Evolutionary conservation across 208 protist species (phyloP), one percentile per base, ranked within the genome.

Genomic region (Leishmania lainsoni): DNA sequence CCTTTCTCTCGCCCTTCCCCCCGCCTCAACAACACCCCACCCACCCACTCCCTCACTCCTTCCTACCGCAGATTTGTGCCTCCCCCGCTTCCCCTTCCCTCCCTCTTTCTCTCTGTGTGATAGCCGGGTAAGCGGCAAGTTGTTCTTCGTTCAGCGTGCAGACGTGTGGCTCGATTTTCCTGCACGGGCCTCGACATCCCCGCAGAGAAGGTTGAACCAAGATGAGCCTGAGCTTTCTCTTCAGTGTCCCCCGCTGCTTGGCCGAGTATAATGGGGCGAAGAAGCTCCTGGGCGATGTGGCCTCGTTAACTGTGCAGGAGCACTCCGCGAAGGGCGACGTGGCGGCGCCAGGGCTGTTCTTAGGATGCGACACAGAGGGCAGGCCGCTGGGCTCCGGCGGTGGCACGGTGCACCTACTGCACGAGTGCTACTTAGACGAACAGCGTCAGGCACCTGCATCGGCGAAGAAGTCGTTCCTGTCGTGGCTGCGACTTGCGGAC

Each of bases 351-450:
- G 39, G 45, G 5, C 39, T 90, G n/a, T 90, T 88, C 70, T 81
- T 70, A 59, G 81, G 81, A 17, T 86, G 82, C 51, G 87, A 92
- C 71, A 87, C 86, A 16, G 80, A 84, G 22, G 81, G 69, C 9
- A 49, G 26, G 58, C 83, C 72, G 16, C 85, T 90, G 22, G 89
- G 89, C 73, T 89, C 87, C 22, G 89, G 85, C 26, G 84, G 84
- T 20, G 89, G 87, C 68, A 92, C 89, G 26, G 71, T 84, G n/a
- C 86, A 86, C 75, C 76, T 92, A 22, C 76, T 92, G 39, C 76
- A 87, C 29, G 69, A 72, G 16, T 86, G 86, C 80, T 89, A 87
- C 69, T 17, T 42, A 20, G 58, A 75, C 17, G 83, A 81, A 39
- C 76, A 83, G 68, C 79, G 61, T 10, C 75, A 45, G 10, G n/a